Base-by-base conservation (phyloP, 1,139 yeast genomes). In the Nematodospora anomalae region DNA sequence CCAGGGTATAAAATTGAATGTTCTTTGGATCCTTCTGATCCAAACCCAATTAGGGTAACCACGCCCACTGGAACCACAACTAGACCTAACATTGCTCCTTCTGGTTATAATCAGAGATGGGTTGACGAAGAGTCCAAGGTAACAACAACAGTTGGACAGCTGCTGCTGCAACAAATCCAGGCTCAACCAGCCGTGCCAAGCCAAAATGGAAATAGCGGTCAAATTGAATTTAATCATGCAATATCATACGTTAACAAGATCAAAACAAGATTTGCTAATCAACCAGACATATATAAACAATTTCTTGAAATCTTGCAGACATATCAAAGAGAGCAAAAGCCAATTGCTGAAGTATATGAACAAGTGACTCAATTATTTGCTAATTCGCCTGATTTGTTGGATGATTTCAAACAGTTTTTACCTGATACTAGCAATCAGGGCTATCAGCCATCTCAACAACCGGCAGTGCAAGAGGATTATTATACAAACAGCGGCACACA, bases 1-100 rank as follows among this genome's bases (percentile, higher is more conserved):
- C 96, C 95, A 10, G 99, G 98, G 1, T 92, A 89, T 62, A 75
- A 95, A 47, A 90, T 92, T 49, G 96, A 88, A 58, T 92, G 97
- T 60, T 84, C 96, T 1, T 60, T 77, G 43, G 95, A 88, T 54
- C 95, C 97, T 3, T 72, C 85, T 26, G 97, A 90, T 58, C 95
- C 95, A 8, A 83, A 85, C 48, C 95, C 97, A 10, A 89, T 94
- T 46, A 76, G 90, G 43, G 98, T 92, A 9, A 89, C 97, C 1
- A 92, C 98, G 0, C 98, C 99, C 1, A 78, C 87, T 60, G 97
- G 97, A 2, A 83, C 95, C 8, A 82, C 94, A 4, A 77, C 82
- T 6, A 67, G 85, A 48, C 82, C 84, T 6, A 80, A 75, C 43
- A 67, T 76, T 21, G 48, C 49, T 37, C 62, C 53, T 36, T 48